phyloP scores from a whole-genome alignment of 345 rosid genomes.

The Salix suchowensis region DNA sequence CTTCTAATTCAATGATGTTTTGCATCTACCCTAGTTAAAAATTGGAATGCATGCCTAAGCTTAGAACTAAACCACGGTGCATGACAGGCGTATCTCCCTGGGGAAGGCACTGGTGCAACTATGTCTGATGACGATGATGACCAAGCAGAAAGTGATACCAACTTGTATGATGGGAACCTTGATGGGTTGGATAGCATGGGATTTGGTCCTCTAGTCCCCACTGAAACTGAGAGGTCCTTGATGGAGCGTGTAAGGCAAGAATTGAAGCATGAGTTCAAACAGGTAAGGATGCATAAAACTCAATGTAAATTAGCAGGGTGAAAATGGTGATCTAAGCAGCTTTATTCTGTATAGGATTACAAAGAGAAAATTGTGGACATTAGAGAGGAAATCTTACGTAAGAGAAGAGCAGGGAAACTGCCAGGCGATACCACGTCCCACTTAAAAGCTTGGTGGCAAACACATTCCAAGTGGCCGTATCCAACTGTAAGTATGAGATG shows the following conservation, averaged over 20 bases:
- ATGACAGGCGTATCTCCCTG: conserved; percentile 62
- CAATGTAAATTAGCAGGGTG: not conserved
- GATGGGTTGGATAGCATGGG: conserved; percentile 64
- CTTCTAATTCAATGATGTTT: not conserved
- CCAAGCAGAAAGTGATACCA: conserved; percentile 61
- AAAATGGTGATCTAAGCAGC: conserved; percentile 12
- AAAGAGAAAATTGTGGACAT: conserved; percentile 85
- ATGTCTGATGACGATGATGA: conserved; percentile 91
- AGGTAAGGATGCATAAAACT: conserved; percentile 37
- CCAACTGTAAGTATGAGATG: conserved; percentile 54
- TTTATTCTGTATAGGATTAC: conserved; percentile 45
- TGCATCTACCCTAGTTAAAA: not conserved
- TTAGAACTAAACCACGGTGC: conserved; percentile 9
- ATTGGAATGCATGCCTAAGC: conserved; percentile 1
- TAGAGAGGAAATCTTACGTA: conserved; percentile 82
- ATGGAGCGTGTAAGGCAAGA: conserved; percentile 87
- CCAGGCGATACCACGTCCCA: conserved; percentile 81
- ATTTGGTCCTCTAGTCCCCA: conserved; percentile 75
- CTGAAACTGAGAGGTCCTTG: conserved; percentile 78
- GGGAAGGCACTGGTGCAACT: conserved; percentile 80
- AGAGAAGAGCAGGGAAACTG: conserved; percentile 84
- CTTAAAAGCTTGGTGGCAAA: conserved; percentile 84
- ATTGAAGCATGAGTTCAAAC: conserved; percentile 84
- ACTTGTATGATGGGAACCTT: conserved; percentile 47
- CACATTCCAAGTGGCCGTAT: conserved; percentile 94